Evolutionary conservation across 306 rosid species (phyloP), one percentile per base, ranked within the genome.

Genomic region (Rubus idaeus): DNA sequence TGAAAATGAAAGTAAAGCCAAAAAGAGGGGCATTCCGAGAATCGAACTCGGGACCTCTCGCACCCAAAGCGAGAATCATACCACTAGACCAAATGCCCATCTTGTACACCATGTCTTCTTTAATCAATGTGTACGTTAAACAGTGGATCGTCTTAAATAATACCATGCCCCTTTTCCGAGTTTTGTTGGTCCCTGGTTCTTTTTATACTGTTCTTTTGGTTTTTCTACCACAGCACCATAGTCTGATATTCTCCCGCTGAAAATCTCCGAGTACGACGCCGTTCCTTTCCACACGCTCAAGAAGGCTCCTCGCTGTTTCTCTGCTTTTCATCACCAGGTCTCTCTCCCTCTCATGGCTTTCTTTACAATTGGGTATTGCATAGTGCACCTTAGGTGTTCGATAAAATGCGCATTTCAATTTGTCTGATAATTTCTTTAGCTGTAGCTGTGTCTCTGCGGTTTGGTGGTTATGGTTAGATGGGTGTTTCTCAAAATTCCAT

Each of bases 31-130:
- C 69, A 77, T 68, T 68, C 57, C 41, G 75, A 44, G 80, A 77
- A 68, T 77, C 45, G 75, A 77, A 67, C 80, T 68, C 58, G 75
- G 75, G 69, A 68, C 75, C 74, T 77, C 75, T 68, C 49, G 70
- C 61, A 45, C 60, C 75, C 75, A 68, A 68, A 77, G 61, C 68
- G 49, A 77, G 80, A 68, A 68, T 55, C 80, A 77, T 67, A 77
- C 74, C 67, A 66, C 80, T 67, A 77, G 74, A 67, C 75, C 69
- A 68, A 77, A 77, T 77, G 80, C 75, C 68, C 68, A 0, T 0
- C 10, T 4, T 51, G 65, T 0, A 1, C 0, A 4, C 1, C 0
- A 0, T 0, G 0, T 8, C 16, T 3, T n/a, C 26, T n/a, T 17
- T 0, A 17, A 1, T 17, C 0, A 0, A 49, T 49, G 3, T 10